Evolutionary conservation across 768 basidiomycete genomes (phyloP).

Genomic region (Holtermanniella nyarrowii): DNA sequence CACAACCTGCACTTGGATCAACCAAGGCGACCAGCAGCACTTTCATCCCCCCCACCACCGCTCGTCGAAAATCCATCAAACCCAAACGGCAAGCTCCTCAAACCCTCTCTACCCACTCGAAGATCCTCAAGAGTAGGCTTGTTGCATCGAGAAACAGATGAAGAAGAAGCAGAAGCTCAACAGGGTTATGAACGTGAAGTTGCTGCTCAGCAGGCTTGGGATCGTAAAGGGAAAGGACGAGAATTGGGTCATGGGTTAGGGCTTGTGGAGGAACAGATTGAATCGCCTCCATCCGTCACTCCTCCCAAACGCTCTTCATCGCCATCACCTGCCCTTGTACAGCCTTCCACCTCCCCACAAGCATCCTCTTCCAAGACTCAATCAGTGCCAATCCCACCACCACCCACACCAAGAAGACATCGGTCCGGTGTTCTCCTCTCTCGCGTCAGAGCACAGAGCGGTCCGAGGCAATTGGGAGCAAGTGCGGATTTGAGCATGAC

Average conservation of each 20-base stretch:
- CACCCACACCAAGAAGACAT: constrained; percentile 31
- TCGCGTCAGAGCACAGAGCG: constrained; percentile 17
- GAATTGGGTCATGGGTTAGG: no score
- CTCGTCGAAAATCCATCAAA: not conserved
- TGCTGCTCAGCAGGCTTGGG: no score
- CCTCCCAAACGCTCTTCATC: no score
- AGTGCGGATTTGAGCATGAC: constrained; percentile 4
- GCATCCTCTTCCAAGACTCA: not conserved
- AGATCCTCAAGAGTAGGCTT: constrained; percentile 1
- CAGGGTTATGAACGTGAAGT: not conserved
- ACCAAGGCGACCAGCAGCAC: not conserved
- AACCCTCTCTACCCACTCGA: not conserved
- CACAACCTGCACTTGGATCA: constrained; percentile 1
- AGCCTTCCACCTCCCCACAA: not conserved
- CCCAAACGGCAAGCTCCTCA: not conserved
- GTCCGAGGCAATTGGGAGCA: constrained; percentile 12
- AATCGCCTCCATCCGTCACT: no score
- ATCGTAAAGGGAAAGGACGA: not conserved
- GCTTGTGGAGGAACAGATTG: no score
- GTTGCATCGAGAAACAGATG: not conserved
- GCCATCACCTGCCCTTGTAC: no score
- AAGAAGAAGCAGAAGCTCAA: not conserved
- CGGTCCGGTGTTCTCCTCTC: constrained; percentile 35
- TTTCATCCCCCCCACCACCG: not conserved
- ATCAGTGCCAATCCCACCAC: constrained; percentile 24